Evolutionary conservation across 225 moss, liverwort and hornwort species (phyloP).

Genomic region (Polytrichum formosum): DNA sequence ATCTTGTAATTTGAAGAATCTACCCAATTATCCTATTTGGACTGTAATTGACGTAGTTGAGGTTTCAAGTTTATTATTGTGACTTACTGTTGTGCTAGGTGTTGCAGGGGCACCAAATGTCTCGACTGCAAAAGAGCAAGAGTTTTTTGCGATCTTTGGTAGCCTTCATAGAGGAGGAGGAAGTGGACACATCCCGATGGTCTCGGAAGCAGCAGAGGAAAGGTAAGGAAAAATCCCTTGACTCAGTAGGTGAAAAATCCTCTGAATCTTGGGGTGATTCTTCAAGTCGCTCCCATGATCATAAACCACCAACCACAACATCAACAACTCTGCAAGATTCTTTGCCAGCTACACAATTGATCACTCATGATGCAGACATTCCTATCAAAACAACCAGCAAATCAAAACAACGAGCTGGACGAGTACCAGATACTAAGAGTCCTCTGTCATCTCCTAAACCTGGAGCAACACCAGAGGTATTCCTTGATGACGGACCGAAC

Average conservation of each 20-base stretch:
- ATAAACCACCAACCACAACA: neutral
- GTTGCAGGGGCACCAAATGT: slow-evolving; percentile 28
- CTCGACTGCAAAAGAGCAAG: slow-evolving; percentile 49
- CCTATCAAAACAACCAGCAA: neutral
- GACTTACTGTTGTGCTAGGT: too few species aligned
- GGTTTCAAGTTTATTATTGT: too few species aligned
- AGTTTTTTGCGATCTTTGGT: slow-evolving; percentile 77
- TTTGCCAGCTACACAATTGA: too few species aligned
- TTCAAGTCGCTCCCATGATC: neutral
- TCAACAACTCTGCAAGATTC: neutral
- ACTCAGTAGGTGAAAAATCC: neutral
- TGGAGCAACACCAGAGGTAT: neutral
- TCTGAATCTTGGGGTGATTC: neutral
- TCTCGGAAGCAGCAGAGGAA: neutral
- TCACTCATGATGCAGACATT: neutral
- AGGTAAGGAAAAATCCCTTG: too few species aligned
- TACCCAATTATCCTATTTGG: too few species aligned
- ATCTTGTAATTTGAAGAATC: too few species aligned
- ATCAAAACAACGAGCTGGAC: neutral
- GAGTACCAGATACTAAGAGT: too few species aligned
- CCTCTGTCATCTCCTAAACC: neutral
- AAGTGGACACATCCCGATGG: slow-evolving; percentile 24
- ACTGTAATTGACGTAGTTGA: too few species aligned
- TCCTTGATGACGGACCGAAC: neutral
- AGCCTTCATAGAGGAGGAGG: slow-evolving; percentile 75